phyloP scores from a whole-genome alignment of 2,329 filamentous ascomycete genomes.

The Plectosphaerella plurivora region DNA sequence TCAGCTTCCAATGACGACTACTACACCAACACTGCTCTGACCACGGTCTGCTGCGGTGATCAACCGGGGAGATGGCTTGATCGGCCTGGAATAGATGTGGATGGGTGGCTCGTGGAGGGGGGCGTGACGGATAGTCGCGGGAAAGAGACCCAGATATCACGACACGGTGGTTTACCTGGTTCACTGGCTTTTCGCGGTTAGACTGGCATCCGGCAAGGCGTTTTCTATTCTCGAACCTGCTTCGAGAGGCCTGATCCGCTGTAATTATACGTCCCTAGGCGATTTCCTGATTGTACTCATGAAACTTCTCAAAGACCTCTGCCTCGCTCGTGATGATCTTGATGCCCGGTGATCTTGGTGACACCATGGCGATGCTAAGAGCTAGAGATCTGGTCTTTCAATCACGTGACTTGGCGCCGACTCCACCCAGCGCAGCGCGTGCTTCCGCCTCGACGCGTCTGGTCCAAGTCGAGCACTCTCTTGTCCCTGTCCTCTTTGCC shows the following conservation, averaged over 20 bases:
- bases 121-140: constrained; percentile 40
- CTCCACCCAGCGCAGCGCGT: not conserved
- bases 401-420: constrained; percentile 1
- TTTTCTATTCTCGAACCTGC: constrained; percentile 38
- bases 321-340: constrained; percentile 11
- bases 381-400: too few species aligned
- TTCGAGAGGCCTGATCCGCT: constrained; percentile 47
- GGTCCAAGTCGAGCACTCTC: not conserved
- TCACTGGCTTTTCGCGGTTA: constrained; percentile 38
- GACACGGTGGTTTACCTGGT: constrained; percentile 19
- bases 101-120: constrained; percentile 29
- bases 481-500: too few species aligned
- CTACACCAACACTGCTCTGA: not conserved
- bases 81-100: constrained; percentile 17
- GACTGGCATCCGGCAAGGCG: constrained; percentile 45
- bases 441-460: not conserved
- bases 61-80: not conserved
- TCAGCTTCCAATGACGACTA: not conserved
- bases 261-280: constrained; percentile 58
- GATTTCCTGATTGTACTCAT: constrained; percentile 43
- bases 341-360: constrained; percentile 9
- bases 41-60: not conserved
- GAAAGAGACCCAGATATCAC: constrained; percentile 34
- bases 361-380: too few species aligned
- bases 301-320: constrained; percentile 1